phyloP scores from a whole-genome alignment of 331 rosid genomes.

The Quercus lobata region DNA sequence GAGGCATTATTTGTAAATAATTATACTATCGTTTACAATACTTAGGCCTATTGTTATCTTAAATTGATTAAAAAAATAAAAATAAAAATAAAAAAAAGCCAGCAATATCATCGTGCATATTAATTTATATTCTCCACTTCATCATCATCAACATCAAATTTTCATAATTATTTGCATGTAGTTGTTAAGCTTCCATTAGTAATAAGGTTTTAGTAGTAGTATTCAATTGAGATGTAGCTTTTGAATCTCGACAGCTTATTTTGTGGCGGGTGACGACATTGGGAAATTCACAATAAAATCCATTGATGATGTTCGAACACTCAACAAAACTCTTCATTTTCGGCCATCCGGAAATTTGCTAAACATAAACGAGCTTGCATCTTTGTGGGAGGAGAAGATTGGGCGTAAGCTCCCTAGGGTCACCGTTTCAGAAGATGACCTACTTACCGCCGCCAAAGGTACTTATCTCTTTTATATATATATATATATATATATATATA shows the following conservation, averaged over 20 bases:
- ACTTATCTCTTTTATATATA: background rate
- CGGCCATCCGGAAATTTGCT: constrained; percentile 15
- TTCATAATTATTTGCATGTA: too few relatives aligned
- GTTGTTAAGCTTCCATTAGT: too few relatives aligned
- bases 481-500: background rate
- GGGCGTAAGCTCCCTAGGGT: constrained; percentile 16
- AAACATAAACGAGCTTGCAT: constrained; percentile 23
- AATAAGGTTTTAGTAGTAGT: too few relatives aligned
- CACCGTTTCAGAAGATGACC: constrained; percentile 15
- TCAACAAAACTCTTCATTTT: constrained; percentile 27
- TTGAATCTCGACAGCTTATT: constrained; percentile 3
- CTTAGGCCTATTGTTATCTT: too few relatives aligned
- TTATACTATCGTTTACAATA: too few relatives aligned
- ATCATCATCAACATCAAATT: too few relatives aligned
- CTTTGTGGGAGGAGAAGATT: constrained; percentile 24
- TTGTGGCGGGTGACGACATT: constrained; percentile 20
- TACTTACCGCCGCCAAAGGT: constrained; percentile 25
- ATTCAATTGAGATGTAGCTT: too few relatives aligned
- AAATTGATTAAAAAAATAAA: too few relatives aligned
- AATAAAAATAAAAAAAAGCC: too few relatives aligned
- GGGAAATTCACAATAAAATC: constrained; percentile 23
- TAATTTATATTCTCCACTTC: too few relatives aligned
- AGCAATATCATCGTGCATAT: too few relatives aligned
- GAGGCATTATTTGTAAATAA: too few relatives aligned
- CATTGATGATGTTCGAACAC: constrained; percentile 9